A percentile compares a stretch with the other conserved stretches of the same genome.
phyloP scores from a whole-genome alignment of 495 filamentous ascomycete species.

The Penicillium simplicissimum region DNA sequence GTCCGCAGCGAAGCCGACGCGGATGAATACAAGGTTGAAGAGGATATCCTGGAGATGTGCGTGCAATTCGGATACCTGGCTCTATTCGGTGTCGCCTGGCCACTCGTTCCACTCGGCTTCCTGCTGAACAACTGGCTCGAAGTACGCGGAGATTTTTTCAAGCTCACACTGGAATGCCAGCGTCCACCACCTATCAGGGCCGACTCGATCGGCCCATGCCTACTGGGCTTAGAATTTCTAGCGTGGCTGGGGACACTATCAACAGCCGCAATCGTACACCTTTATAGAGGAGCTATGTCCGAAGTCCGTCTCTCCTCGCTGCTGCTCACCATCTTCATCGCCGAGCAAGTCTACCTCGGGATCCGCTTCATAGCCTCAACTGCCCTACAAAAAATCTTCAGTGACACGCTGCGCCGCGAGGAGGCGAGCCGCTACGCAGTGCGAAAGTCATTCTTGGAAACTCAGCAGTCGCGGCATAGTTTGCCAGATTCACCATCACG shows the following conservation, averaged over 20 bases:
- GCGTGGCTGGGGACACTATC: constrained; percentile 88
- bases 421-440: constrained; percentile 68
- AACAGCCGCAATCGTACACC: constrained; percentile 78
- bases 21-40: constrained; percentile 74
- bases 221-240: constrained; percentile 81
- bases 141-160: constrained; percentile 86
- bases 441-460: constrained; percentile 65
- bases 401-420: constrained; percentile 74
- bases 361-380: constrained; percentile 65
- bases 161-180: constrained; percentile 85
- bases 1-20: constrained; percentile 81
- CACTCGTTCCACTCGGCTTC: constrained; percentile 82
- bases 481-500: constrained; percentile 17
- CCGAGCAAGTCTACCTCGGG: constrained; percentile 80
- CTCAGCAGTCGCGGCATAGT: constrained; percentile 3
- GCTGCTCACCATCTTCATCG: constrained; percentile 74
- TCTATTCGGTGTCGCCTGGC: constrained; percentile 91
- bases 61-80: constrained; percentile 71
- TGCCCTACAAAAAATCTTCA: constrained; percentile 73
- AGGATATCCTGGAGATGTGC: constrained; percentile 49
- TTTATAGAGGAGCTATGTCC: constrained; percentile 67
- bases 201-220: constrained; percentile 91
- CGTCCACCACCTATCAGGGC: constrained; percentile 85
- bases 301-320: constrained; percentile 71
- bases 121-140: constrained; percentile 95